Evolutionary conservation across 345 rosid genomes (phyloP).

Genomic region (Mangifera indica): DNA sequence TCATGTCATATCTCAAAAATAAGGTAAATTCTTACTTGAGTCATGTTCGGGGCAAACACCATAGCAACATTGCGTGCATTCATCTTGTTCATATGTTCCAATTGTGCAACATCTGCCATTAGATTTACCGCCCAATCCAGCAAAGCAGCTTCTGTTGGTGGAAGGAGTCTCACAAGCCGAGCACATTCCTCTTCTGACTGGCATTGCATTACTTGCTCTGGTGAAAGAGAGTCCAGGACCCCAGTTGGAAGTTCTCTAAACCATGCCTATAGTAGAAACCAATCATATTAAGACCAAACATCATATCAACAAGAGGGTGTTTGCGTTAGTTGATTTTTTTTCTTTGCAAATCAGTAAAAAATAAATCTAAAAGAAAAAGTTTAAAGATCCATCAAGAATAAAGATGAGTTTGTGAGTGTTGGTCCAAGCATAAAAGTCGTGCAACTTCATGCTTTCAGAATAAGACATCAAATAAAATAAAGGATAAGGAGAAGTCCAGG

Average conservation of each 20-base stretch:
- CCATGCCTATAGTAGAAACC: constrained; percentile 74
- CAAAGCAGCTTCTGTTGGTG: constrained; percentile 85
- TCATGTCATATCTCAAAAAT: background rate
- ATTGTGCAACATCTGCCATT: constrained; percentile 94
- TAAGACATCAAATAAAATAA: background rate
- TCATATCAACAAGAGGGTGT: background rate
- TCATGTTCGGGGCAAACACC: constrained; percentile 99
- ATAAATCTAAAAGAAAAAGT: background rate
- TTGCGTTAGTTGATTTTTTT: too few relatives aligned
- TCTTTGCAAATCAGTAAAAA: background rate
- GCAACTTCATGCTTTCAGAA: background rate
- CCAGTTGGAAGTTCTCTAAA: constrained; percentile 98
- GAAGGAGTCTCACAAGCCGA: constrained; percentile 74
- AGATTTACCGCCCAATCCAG: constrained; percentile 89
- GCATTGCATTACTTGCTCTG: constrained; percentile 83
- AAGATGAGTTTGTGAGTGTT: background rate
- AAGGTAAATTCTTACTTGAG: constrained; percentile 47
- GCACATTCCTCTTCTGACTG: constrained; percentile 89
- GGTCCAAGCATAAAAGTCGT: background rate
- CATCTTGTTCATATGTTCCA: constrained; percentile 90
- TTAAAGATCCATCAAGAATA: background rate
- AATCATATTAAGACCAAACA: constrained; percentile 4
- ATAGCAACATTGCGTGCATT: constrained; percentile 93
- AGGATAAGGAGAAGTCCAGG: background rate
- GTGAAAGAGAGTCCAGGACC: constrained; percentile 76